phyloP scores from a whole-genome alignment of 2,329 filamentous ascomycete species.

The Fragosphaeria purpurea region DNA sequence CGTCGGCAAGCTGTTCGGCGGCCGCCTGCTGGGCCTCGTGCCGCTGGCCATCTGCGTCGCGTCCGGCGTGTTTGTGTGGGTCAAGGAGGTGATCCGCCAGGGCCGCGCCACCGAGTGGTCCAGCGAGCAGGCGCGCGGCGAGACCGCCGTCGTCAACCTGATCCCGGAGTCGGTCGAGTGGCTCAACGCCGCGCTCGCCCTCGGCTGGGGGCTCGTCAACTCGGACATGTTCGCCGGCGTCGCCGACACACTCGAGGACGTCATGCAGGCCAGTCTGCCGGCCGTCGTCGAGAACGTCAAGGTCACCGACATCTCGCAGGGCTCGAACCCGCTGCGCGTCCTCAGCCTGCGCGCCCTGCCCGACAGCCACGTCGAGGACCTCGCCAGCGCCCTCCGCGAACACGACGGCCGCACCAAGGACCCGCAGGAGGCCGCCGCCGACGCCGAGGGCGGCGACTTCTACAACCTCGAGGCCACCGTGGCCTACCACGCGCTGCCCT shows the following conservation, averaged over 20 bases:
- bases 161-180: conserved; percentile 91
- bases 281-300: conserved; percentile 88
- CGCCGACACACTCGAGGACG: conserved; percentile 87
- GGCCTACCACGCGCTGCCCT: conserved; percentile 81
- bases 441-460: conserved; percentile 83
- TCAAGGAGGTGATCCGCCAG: conserved; percentile 74
- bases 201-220: conserved; percentile 87
- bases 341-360: conserved; percentile 79
- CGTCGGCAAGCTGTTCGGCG: conserved; percentile 70
- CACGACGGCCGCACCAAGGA: conserved; percentile 75
- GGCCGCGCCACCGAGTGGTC: conserved; percentile 81
- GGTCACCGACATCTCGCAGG: conserved; percentile 90
- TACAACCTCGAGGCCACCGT: conserved; percentile 89
- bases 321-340: conserved; percentile 80
- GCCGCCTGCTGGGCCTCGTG: conserved; percentile 63
- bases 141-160: conserved; percentile 77
- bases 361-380: conserved; percentile 67
- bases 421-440: conserved; percentile 74
- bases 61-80: conserved; percentile 79
- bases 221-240: conserved; percentile 89
- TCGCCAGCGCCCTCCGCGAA: conserved; percentile 71
- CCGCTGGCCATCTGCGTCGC: conserved; percentile 61
- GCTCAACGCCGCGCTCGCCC: conserved; percentile 81
- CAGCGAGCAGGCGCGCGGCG: conserved; percentile 73
- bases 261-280: conserved; percentile 93